These are phyloP conservation scores for Lentithecium fluviatile DNA, from an alignment of 495 filamentous ascomycete species.

Conservation along the genomic window DNA sequence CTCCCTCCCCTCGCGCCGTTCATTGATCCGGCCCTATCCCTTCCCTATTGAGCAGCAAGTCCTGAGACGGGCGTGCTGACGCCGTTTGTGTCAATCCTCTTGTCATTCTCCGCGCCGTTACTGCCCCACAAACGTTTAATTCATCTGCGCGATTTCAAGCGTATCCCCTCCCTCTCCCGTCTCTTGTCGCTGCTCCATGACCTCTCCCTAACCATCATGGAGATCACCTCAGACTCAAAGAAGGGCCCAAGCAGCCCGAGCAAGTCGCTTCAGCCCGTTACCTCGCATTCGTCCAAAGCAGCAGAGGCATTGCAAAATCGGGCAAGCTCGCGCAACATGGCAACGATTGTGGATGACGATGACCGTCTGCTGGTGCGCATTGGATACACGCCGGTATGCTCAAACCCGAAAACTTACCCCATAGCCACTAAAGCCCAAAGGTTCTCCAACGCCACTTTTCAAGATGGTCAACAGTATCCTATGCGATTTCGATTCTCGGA, in stretches of 20 bases:
- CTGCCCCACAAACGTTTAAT: constrained; percentile 1
- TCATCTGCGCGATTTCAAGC: neutral
- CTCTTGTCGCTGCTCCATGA: constrained; percentile 6
- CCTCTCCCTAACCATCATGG: constrained; percentile 20
- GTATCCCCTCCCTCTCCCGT: constrained; percentile 2
- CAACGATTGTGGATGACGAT: constrained; percentile 61
- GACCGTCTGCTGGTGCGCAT: constrained; percentile 65
- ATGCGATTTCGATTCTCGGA: constrained; percentile 70
- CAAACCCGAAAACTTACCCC: constrained; percentile 18
- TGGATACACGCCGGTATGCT: constrained; percentile 64
- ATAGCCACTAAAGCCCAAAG: constrained; percentile 36
- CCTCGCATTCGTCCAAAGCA: constrained; percentile 29
- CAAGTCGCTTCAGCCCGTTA: constrained; percentile 9
- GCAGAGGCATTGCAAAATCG: constrained; percentile 13
- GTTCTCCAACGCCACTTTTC: constrained; percentile 67
- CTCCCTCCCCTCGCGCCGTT: constrained; percentile 3
- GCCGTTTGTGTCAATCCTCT: neutral
- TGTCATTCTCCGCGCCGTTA: neutral
- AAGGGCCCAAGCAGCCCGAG: neutral
- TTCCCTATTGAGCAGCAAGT: constrained; percentile 12
- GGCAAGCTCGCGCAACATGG: constrained; percentile 40
- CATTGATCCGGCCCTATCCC: constrained; percentile 6
- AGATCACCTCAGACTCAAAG: constrained; percentile 18
- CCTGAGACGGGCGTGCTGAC: neutral
- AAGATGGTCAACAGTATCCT: constrained; percentile 72